Conservation (phyloP, 345 rosid genomes). For the Moricandia moricandioides region DNA sequence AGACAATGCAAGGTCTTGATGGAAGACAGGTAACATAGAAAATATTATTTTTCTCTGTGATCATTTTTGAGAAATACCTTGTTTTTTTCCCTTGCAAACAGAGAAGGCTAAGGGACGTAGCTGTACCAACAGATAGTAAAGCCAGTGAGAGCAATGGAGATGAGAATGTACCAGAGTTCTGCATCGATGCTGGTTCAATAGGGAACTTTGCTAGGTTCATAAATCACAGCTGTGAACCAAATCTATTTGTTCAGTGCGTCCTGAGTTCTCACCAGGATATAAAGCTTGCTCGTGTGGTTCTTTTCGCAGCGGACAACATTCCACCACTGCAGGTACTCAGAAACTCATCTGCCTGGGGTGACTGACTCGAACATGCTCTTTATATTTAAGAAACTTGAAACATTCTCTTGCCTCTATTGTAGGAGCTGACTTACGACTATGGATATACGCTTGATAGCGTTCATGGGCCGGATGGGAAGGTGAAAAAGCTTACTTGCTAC, state of each 20-base stretch:
- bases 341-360: not conserved
- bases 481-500: constrained; percentile 61
- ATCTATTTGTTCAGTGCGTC: constrained; percentile 86
- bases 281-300: constrained; percentile 79
- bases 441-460: constrained; percentile 83
- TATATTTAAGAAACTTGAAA: not conserved
- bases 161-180: constrained; percentile 73
- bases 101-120: constrained; percentile 60
- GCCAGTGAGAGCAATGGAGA: constrained; percentile 40
- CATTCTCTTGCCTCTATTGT: constrained; percentile 11
- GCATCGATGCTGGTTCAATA: constrained; percentile 78
- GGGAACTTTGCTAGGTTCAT: constrained; percentile 92
- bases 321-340: constrained; percentile 77
- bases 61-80: not conserved
- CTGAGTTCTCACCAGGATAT: constrained; percentile 77
- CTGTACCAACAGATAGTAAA: constrained; percentile 34
- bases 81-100: constrained; percentile 35
- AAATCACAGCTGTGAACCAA: constrained; percentile 94
- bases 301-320: constrained; percentile 93
- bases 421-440: constrained; percentile 94
- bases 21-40: constrained; percentile 68
- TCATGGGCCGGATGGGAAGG: constrained; percentile 67
- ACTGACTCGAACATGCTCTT: not conserved
- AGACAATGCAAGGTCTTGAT: constrained; percentile 81
- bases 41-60: constrained; percentile 1